Evolutionary conservation across 345 rosid species (phyloP), one percentile per base, ranked within the genome.

Genomic region (Lumnitzera littorea): DNA sequence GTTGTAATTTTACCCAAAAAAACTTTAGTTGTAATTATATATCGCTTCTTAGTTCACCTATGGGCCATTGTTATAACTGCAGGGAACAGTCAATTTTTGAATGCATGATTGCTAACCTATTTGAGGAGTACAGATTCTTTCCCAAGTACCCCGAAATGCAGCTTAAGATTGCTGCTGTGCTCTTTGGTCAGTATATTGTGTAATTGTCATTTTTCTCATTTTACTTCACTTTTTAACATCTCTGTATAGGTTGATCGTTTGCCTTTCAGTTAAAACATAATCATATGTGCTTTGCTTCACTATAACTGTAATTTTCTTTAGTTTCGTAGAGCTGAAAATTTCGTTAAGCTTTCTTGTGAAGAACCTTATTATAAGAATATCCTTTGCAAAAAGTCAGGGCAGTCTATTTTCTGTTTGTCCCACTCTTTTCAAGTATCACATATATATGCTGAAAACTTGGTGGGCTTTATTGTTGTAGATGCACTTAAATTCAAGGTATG

Each of bases 61-160:
- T 15, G 58, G 24, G 36, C 24, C 50, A 49, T 17, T 70, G 27
- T 17, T 36, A 60, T 29, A 62, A 47, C 63, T 69, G 60, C 89
- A 94, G 99, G 97, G 99, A 94, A 65, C 80, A 84, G 48, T 72
- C 63, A 41, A 94, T 94, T 73, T 90, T 80, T 75, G 97, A 90
- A 16, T 94, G 99, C 82, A 90, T 90, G 95, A 87, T 94, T 76
- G 95, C 75, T 25, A 90, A 94, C 79, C 83, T 94, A 47, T 94
- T 94, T 43, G 99, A 94, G 78, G 99, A 94, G 63, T 90, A 94
- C 76, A 86, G 80, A 13, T 94, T 90, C 74, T 94, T 94, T 71
- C 94, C 95, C 53, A 94, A 90, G 70, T 94, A 90, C 79, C 99
- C 99, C 2, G 99, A 94, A 72, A 82, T 88, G 69, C 97, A 94